These are phyloP conservation scores for Melampsora larici-populina DNA, from an alignment of 1,284 basidiomycete genomes.

Conservation along the genomic window DNA sequence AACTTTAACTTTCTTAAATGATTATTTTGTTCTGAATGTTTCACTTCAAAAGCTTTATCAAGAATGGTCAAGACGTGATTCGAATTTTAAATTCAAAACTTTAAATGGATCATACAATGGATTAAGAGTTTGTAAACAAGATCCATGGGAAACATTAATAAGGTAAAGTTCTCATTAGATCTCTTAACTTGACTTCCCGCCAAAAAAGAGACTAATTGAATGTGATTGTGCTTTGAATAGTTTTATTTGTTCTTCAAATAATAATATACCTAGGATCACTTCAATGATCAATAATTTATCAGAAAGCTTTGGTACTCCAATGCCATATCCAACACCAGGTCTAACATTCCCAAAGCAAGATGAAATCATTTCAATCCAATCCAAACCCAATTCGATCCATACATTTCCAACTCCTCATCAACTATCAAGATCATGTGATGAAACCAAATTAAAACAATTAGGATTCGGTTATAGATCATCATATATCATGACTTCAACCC, in stretches of 20 bases:
- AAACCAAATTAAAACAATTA: constrained; percentile 69
- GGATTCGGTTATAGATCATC: constrained; percentile 95
- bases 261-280: constrained; percentile 87
- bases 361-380: constrained; percentile 49
- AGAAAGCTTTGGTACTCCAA: constrained; percentile 45
- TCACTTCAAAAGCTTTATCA: constrained; percentile 72
- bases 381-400: constrained; percentile 61
- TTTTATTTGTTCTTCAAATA: constrained; percentile 97
- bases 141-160: constrained; percentile 90
- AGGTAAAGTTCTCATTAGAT: constrained; percentile 64
- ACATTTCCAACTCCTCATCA: constrained; percentile 76
- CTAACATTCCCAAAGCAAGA: constrained; percentile 54
- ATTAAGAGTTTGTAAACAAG: constrained; percentile 75
- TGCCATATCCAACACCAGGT: constrained; percentile 43
- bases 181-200: background rate
- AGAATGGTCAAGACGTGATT: constrained; percentile 71
- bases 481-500: constrained; percentile 71
- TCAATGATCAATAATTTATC: constrained; percentile 70
- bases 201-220: background rate
- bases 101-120: constrained; percentile 58
- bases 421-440: constrained; percentile 63
- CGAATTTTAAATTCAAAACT: constrained; percentile 63
- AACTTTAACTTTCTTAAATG: constrained; percentile 72
- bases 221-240: constrained; percentile 56
- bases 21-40: constrained; percentile 84